Evolutionary conservation across 2,329 filamentous ascomycete genomes (phyloP).

Genomic region (Aspergillus viridinutans): DNA sequence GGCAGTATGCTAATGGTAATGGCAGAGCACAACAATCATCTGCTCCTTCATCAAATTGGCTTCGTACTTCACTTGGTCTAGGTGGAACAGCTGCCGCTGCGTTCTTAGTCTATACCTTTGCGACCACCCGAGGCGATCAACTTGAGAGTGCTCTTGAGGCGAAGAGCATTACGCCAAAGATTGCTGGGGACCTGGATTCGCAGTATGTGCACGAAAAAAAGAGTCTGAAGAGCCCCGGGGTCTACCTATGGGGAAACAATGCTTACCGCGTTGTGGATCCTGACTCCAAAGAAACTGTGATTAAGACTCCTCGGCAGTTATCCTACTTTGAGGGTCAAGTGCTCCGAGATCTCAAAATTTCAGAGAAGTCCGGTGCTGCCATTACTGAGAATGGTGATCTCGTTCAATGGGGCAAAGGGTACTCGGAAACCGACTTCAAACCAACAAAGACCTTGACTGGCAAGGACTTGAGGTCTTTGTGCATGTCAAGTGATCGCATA

Average conservation of each 20-base stretch:
- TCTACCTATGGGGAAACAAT: slow-evolving; percentile 94
- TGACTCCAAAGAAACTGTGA: slow-evolving; percentile 67
- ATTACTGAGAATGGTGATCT: slow-evolving; percentile 84
- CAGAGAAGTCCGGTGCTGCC: slow-evolving; percentile 75
- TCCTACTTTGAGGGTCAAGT: slow-evolving; percentile 78
- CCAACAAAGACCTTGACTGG: slow-evolving; percentile 72
- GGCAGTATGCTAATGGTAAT: slow-evolving; percentile 27
- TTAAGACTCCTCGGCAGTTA: slow-evolving; percentile 78
- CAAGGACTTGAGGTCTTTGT: slow-evolving; percentile 72
- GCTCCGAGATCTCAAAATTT: slow-evolving; percentile 81
- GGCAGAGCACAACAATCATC: slow-evolving; percentile 10
- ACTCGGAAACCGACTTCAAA: slow-evolving; percentile 58
- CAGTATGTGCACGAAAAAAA: slow-evolving; percentile 84
- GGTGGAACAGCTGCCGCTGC: slow-evolving; percentile 28
- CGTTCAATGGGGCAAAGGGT: slow-evolving; percentile 84
- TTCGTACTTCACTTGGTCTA: slow-evolving; percentile 28
- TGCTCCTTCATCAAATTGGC: slow-evolving; percentile 22
- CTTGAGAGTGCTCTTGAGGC: slow-evolving; percentile 13
- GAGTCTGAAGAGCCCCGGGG: slow-evolving; percentile 76
- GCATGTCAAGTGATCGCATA: slow-evolving; percentile 76
- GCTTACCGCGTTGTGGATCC: slow-evolving; percentile 79
- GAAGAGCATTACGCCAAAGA: slow-evolving; percentile 12
- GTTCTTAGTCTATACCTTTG: slow-evolving; percentile 30
- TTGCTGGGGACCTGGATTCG: slow-evolving; percentile 66
- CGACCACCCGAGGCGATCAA: slow-evolving; percentile 16